phyloP scores from a whole-genome alignment of 805 yeast genomes.

The Sugiyamaella boreocaroliniensis region DNA sequence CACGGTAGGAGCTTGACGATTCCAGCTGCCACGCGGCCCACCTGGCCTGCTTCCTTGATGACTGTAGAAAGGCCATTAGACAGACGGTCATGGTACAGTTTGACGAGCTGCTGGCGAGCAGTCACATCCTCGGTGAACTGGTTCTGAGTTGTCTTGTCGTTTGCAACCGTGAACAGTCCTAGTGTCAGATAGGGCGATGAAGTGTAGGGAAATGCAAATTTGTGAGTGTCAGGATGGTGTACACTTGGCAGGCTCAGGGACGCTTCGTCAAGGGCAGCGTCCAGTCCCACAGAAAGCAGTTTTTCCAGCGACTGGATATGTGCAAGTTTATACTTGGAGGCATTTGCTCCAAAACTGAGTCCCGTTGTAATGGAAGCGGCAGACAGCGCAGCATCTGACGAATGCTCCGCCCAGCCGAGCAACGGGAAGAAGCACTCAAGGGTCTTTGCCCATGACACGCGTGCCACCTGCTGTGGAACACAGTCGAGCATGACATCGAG shows the following conservation, averaged over 20 bases:
- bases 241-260: constrained; percentile 13
- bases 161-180: constrained; percentile 46
- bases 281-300: constrained; percentile 42
- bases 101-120: constrained; percentile 48
- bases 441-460: constrained; percentile 63
- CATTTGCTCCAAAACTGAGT: constrained; percentile 22
- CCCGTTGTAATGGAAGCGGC: constrained; percentile 32
- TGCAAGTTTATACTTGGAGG: constrained; percentile 17
- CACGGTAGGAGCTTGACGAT: constrained; percentile 2
- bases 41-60: constrained; percentile 66
- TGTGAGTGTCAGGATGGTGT: constrained; percentile 43
- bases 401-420: constrained; percentile 55
- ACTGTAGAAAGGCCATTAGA: constrained; percentile 43
- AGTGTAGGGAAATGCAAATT: constrained; percentile 48
- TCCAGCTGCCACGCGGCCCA: constrained; percentile 44
- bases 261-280: constrained; percentile 20
- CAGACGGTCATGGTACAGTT: constrained; percentile 46
- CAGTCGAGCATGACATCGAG: constrained; percentile 51
- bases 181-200: constrained; percentile 62
- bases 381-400: constrained; percentile 15
- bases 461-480: constrained; percentile 49
- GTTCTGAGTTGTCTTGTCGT: constrained; percentile 19
- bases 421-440: constrained; percentile 61
- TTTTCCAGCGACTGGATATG: constrained; percentile 36
- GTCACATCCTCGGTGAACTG: constrained; percentile 52